Base-by-base conservation (phyloP, 2,329 filamentous ascomycete genomes). In the Zymoseptoria ardabiliae region DNA sequence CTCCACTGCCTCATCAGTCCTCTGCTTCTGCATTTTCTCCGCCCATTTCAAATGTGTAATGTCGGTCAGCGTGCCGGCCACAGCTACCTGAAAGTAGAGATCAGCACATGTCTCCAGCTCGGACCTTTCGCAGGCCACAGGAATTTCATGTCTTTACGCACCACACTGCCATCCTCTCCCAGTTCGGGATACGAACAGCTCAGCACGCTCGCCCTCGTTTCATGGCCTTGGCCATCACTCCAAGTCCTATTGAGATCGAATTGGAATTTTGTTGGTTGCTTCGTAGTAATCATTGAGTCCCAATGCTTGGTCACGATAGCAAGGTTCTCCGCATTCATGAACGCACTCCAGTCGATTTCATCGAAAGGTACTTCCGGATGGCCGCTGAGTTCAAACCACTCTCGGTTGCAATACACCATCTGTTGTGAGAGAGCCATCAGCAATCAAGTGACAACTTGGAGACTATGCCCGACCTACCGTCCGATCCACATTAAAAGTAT, bases 341-440 rank as follows among this genome's bases (percentile, higher is more conserved):
- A 35, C 13, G 76, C 71, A 53, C 75, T 71, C 71, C 76, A 81
- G 0, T 74, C 74, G 64, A 78, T 75, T 22, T 78, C 72, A 20
- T 69, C 71, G 8, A 75, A 68, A 0, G 67, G 63, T 2, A 77
- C 75, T 22, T 74, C 67, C 0, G 68, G 65, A 48, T 77, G 74
- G 0, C 77, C 77, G 0, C 76, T 79, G 74, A 81, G 76, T 35
- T 79, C 76, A 57, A 76, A 81, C 61, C 77, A 81, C 3, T 74
- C 74, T 2, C 53, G 76, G 41, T 81, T 81, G 57, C 4, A 81
- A 63, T 2, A 77, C 68, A 4, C 76, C 77, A 45, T 77, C 75
- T 0, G 13, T n/a, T 22, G 48, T 41, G 30, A 55, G 20, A 19
- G n/a, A 41, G 52, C 54, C 35, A 17, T 41, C 22, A 53, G 54